Base-by-base conservation (phyloP, 2,329 filamentous ascomycete genomes). In the Rugonectria rugulosa region DNA sequence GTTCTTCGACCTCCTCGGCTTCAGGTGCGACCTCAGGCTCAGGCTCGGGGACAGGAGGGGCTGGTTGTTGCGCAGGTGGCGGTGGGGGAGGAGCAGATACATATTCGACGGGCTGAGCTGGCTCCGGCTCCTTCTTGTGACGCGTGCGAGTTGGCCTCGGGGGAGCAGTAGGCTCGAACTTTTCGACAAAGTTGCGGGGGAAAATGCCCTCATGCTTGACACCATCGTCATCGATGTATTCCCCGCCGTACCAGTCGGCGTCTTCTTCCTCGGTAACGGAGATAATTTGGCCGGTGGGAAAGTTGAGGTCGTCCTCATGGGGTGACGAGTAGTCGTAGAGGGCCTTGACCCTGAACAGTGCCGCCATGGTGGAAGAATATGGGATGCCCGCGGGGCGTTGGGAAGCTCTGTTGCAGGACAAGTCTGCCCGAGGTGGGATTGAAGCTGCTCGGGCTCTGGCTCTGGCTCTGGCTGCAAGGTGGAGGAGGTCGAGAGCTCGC, bases 141-240 rank as follows among this genome's bases (percentile, higher is more conserved):
- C 91, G 88, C 14, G 85, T 80, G 68, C 95, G 87, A 60, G 85
- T 83, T 54, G 95, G 95, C 56, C 95, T 87, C 57, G 93, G 92
- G 57, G 95, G 95, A 61, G 94, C 89, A 53, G 88, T 89, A 31
- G 95, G 95, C 73, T 98, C 94, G 75, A 92, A 96, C 77, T 89
- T 92, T 76, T 99, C 95, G 70, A 99, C 95, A 72, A 99, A 99
- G 77, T 98, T 99, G 72, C 90, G 89, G 46, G 92, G 94, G 74
- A 97, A 98, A 67, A 97, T 90, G 64, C 94, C 94, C 70, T 93
- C 88, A 71, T 88, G 85, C 75, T 88, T 92, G 60, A 75, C 77
- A 53, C 95, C 95, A 47, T 81, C 76, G 57, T 87, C 85, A 75
- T 96, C 91, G 61, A 87, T 79, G 73, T 97, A 97, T 75, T 95